Conservation (phyloP, 2,329 filamentous ascomycete species). For the Incumbomyces delicatus region DNA sequence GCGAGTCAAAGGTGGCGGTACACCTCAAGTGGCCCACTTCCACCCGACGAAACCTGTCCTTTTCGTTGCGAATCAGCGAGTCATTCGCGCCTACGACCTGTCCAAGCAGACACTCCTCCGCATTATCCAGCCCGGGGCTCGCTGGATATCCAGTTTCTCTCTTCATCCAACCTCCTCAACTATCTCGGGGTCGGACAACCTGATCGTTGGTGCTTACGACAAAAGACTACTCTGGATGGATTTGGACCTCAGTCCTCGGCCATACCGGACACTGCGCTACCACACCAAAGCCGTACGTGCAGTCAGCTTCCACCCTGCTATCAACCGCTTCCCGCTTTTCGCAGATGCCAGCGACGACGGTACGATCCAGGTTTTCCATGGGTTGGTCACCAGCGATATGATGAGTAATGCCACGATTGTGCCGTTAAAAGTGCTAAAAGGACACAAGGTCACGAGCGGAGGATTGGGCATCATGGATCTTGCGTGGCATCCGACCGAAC, state of each 20-base stretch:
- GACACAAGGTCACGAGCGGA: constrained; percentile 69
- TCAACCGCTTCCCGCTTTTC: constrained; percentile 66
- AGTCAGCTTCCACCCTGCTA: constrained; percentile 72
- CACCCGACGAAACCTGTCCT: constrained; percentile 87
- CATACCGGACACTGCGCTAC: constrained; percentile 95
- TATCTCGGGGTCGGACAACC: constrained; percentile 82
- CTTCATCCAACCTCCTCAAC: constrained; percentile 78
- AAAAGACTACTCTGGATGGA: constrained; percentile 93
- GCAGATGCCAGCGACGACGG: constrained; percentile 94
- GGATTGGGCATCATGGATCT: constrained; percentile 86
- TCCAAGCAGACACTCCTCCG: constrained; percentile 86
- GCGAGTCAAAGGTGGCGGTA: constrained; percentile 57
- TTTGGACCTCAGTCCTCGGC: constrained; percentile 76
- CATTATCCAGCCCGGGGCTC: constrained; percentile 82
- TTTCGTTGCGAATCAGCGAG: constrained; percentile 90
- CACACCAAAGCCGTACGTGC: constrained; percentile 84
- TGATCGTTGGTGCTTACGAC: constrained; percentile 92
- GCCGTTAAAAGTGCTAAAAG: constrained; percentile 83
- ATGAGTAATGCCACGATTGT: constrained; percentile 97
- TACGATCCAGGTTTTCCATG: constrained; percentile 90
- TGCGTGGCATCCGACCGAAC: constrained; percentile 90
- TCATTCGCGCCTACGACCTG: constrained; percentile 88
- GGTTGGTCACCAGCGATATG: constrained; percentile 85
- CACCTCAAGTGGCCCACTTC: constrained; percentile 83
- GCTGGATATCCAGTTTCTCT: constrained; percentile 90